A percentile compares a stretch with the other conserved stretches of the same genome.
Conservation (phyloP, 129 eudicot species). For the Gnaphalium uliginosum region DNA sequence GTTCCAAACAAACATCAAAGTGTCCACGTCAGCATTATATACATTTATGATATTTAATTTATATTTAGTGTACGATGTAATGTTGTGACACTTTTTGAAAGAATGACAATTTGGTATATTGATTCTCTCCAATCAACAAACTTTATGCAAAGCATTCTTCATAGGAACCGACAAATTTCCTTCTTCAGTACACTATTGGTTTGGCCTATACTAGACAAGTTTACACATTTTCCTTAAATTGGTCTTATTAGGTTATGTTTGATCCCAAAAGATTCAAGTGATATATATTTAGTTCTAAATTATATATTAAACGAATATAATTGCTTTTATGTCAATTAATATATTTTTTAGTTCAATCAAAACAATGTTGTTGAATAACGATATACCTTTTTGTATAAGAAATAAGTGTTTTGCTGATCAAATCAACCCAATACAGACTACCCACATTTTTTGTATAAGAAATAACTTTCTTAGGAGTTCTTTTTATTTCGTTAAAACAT, state of each 20-base stretch:
- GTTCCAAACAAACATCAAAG: slow-evolving; percentile 10
- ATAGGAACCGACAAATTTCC: neutral
- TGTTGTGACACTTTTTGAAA: neutral
- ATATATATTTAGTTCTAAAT: too few relatives aligned
- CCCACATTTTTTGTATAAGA: too few relatives aligned
- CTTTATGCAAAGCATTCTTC: neutral
- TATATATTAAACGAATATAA: too few relatives aligned
- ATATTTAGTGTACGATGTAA: neutral
- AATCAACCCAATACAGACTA: too few relatives aligned
- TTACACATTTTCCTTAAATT: too few relatives aligned
- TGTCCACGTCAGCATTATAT: neutral
- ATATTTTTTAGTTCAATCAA: too few relatives aligned
- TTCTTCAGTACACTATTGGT: neutral
- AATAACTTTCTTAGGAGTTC: neutral
- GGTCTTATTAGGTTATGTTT: too few relatives aligned
- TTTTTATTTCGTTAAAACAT: neutral
- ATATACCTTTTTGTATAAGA: too few relatives aligned
- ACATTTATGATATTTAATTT: neutral
- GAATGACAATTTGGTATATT: neutral
- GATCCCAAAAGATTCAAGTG: too few relatives aligned
- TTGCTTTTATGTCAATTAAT: too few relatives aligned
- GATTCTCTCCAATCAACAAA: neutral
- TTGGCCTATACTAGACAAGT: neutral
- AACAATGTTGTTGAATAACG: too few relatives aligned
- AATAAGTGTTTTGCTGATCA: neutral